Conservation (phyloP, 2,329 filamentous ascomycete species). For the Trichoderma atroviride region DNA sequence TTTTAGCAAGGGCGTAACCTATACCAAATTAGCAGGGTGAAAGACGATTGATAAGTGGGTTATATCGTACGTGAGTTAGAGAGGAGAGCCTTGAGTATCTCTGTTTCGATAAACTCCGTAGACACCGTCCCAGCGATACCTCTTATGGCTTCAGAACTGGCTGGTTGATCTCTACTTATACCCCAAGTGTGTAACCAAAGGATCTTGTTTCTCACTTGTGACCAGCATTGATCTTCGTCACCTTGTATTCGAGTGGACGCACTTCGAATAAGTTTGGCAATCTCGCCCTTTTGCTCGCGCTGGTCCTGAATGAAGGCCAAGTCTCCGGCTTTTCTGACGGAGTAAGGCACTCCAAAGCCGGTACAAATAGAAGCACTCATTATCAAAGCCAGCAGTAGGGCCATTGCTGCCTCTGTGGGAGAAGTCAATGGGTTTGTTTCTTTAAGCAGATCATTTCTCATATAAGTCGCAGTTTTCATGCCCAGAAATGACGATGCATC, state of each 20-base stretch:
- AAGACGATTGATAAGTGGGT: background rate
- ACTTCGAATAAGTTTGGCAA: conserved; percentile 60
- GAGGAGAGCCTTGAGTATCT: conserved; percentile 70
- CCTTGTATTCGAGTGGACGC: conserved; percentile 54
- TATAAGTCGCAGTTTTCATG: conserved; percentile 36
- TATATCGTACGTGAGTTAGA: conserved; percentile 59
- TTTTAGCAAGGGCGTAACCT: conserved; percentile 66
- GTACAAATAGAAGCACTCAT: conserved; percentile 62
- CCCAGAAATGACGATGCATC: conserved; percentile 32
- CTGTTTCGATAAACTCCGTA: conserved; percentile 65
- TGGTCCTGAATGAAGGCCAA: conserved; percentile 65
- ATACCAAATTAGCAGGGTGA: conserved; percentile 27
- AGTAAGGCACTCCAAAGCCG: conserved; percentile 52
- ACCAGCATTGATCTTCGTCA: conserved; percentile 67
- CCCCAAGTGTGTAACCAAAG: conserved; percentile 78
- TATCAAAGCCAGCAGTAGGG: conserved; percentile 64
- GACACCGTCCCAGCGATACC: conserved; percentile 66
- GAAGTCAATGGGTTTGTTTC: conserved; percentile 66
- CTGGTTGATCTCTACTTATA: conserved; percentile 27
- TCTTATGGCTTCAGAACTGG: conserved; percentile 48
- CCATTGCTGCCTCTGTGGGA: conserved; percentile 57
- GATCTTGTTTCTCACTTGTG: conserved; percentile 62
- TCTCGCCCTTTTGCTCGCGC: conserved; percentile 64
- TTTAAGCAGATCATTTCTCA: conserved; percentile 54
- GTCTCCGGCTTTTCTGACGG: conserved; percentile 60